These are phyloP conservation scores for Selaginella moellendorffii DNA, from an alignment of 75 land plant genomes.

Conservation along the genomic window DNA sequence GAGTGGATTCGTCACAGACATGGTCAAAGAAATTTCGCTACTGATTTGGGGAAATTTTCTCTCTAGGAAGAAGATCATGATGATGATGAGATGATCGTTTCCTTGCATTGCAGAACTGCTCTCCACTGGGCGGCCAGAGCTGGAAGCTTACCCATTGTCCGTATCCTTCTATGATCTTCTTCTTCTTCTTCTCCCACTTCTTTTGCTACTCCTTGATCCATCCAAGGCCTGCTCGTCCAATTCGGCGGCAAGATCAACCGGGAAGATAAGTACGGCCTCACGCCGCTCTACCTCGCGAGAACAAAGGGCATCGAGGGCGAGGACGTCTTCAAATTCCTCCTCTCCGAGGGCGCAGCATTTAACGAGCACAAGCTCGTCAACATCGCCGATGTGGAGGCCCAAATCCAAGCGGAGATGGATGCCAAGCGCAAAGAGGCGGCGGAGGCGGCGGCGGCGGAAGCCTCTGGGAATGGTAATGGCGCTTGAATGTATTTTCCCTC, in stretches of 20 bases:
- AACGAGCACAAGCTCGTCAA: conserved; percentile 23
- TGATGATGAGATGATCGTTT: not conserved
- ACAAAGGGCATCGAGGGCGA: conserved; percentile 31
- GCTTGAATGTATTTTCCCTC: too few species aligned
- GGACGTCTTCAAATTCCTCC: conserved; percentile 23
- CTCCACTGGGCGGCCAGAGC: conserved; percentile 31
- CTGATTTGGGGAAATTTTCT: too few species aligned
- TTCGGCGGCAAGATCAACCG: conserved; percentile 23
- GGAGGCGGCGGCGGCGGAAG: too few species aligned
- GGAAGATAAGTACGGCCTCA: conserved; percentile 25
- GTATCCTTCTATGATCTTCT: conserved; percentile 20
- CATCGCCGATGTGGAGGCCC: conserved; percentile 12
- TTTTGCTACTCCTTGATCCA: not conserved
- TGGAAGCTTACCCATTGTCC: conserved; percentile 23
- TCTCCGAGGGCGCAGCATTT: conserved; percentile 30
- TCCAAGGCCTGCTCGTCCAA: conserved; percentile 17
- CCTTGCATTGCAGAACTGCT: conserved; percentile 15
- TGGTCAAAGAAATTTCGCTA: too few species aligned
- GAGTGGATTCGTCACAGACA: too few species aligned
- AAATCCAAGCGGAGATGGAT: conserved; percentile 19
- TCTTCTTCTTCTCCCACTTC: too few species aligned
- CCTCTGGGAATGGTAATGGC: too few species aligned
- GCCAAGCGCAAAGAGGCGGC: not conserved
- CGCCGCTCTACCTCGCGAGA: conserved; percentile 26
- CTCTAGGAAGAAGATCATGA: not conserved